Evolutionary conservation across 352 stramenopile genomes (phyloP).

Genomic region (Phytophthora ramorum): DNA sequence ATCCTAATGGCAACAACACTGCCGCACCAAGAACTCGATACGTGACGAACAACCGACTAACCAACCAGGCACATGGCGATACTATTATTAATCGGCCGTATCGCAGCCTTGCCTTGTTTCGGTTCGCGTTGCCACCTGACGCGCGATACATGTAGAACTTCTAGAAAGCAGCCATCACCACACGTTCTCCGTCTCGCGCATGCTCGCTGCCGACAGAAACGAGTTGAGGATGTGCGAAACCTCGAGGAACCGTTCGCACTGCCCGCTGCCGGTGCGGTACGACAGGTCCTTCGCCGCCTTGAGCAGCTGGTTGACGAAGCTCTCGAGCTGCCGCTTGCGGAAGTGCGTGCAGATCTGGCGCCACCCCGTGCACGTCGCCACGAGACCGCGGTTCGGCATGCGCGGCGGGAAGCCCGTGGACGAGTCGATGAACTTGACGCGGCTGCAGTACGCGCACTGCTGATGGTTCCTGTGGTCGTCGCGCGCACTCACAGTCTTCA

Average conservation of each 20-base stretch:
- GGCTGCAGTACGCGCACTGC: conserved; percentile 62
- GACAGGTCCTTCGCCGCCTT: conserved; percentile 49
- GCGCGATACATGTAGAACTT: no score
- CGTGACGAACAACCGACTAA: background rate
- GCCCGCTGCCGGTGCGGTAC: conserved; percentile 41
- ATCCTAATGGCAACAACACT: no score
- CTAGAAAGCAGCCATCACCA: conserved; percentile 17
- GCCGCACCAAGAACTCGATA: background rate
- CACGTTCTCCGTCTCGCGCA: conserved; percentile 23
- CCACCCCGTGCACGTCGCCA: conserved; percentile 34
- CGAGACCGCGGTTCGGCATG: conserved; percentile 24
- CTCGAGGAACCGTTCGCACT: conserved; percentile 56
- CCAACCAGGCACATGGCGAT: background rate
- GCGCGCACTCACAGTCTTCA: conserved; percentile 24
- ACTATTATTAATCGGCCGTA: conserved; percentile 10
- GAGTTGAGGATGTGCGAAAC: conserved; percentile 60
- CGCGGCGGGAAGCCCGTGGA: conserved; percentile 58
- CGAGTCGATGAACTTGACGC: conserved; percentile 51
- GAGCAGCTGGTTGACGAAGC: conserved; percentile 59
- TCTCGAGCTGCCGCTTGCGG: conserved; percentile 36
- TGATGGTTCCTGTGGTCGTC: conserved; percentile 41
- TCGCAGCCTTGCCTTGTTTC: no score
- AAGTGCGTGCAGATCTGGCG: conserved; percentile 30
- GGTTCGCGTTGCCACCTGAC: background rate
- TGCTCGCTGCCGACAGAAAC: conserved; percentile 54